Evolutionary conservation across 495 filamentous ascomycete species (phyloP), one percentile per base, ranked within the genome.

Genomic region (Podospora conica): DNA sequence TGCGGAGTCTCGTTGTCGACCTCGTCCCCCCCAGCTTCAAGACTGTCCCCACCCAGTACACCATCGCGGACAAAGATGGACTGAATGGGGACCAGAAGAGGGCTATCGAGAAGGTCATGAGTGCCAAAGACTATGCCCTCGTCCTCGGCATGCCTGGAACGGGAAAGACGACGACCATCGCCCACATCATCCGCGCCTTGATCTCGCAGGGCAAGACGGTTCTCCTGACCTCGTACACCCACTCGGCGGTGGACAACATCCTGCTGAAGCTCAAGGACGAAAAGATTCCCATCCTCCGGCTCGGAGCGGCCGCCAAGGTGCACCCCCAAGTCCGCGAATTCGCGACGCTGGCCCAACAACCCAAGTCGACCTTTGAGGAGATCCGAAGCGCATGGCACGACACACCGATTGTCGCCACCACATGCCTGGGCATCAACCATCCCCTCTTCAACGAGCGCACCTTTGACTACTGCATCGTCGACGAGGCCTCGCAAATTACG

Each of bases 61-160:
- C 68, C 0, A 77, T 82, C 11, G 71, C 89, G 9, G 83, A 79
- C 55, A 82, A 83, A 57, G 82, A 82, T 57, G 83, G 78, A 59
- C 82, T 98, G 55, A 98, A 98, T 68, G 81, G 89, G 12, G 95
- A 97, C 70, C 95, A 98, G 74, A 88, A 83, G 66, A 82, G 82
- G 56, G 95, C 95, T 0, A 91, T 97, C 60, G 83, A 91, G 70
- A 97, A 97, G 73, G 93, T 97, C 58, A 94, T 98, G 92, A 91
- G 87, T 74, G 95, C 95, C 12, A 84, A 88, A 65, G 92, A 98
- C 76, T 98, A 97, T 75, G 94, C 95, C 6, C 84, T 98, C 18
- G 91, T 98, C 7, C 86, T 97, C 6, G 95, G 95, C 18, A 98
- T 98, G 95, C 95, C 95, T 1, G 95, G 95, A 10, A 98, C 95